Evolutionary conservation across 495 filamentous ascomycete genomes (phyloP), one percentile per base, ranked within the genome.

Genomic region (Ramalina peruviana): DNA sequence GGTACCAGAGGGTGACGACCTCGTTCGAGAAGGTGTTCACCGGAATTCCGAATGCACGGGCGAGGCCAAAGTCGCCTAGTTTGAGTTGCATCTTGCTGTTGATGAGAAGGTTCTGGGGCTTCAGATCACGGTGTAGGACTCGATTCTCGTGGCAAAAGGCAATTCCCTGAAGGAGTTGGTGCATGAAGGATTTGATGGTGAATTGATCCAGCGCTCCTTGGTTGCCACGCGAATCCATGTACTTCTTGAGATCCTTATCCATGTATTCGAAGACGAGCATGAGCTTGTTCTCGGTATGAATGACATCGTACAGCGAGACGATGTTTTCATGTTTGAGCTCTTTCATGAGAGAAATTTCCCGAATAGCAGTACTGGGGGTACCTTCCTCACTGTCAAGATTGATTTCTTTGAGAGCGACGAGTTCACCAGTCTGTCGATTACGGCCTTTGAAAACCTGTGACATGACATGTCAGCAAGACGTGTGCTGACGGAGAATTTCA

Each of bases 261-360:
- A 99, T 94, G 65, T 82, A 96, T 65, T 99, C 92, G 56, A 96
- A 94, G 13, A 99, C 92, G 36, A 99, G 83, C 88, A 97, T 97
- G 40, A 99, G 78, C 64, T 99, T 99, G 71, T 97, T 95, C 67
- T 99, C 92, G 49, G 92, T 97, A 63, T 99, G 92, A 58, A 99
- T 96, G 30, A 99, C 94, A 70, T 99, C 93, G 72, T 97, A 83
- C 1, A 99, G 82, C 43, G 85, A 89, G 49, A 99, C 90, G 52
- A 97, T 96, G 63, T 94, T 94, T 59, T 94, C 86, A 67, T 99
- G 88, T 66, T 94, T 97, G 60, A 97, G 78, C 67, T 99, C 92
- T 68, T 99, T 99, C 85, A 99, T 95, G 26, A 99, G 73, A 0
- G 88, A 94, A 61, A 98, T 98, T 67, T 98, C 92, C 41, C 92